A percentile compares a stretch with the other conserved stretches of the same genome.
Conservation (phyloP, 768 basidiomycete genomes). For the Daedalea quercina region DNA sequence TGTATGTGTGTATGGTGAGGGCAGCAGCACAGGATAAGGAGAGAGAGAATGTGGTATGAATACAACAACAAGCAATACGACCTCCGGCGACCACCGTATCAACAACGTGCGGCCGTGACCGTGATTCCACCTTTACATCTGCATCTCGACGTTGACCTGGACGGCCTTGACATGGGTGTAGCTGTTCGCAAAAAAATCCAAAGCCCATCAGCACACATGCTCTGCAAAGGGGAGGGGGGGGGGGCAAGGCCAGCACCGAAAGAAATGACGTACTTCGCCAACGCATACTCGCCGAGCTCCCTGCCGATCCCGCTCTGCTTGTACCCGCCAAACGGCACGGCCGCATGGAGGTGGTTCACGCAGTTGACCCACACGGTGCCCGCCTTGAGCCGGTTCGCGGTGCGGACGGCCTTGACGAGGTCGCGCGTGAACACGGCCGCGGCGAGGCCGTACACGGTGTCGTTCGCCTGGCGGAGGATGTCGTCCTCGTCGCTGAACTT, state of each 20-base stretch:
- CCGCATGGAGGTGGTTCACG: constrained; percentile 34
- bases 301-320: constrained; percentile 71
- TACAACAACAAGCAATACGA: neutral
- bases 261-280: constrained; percentile 20
- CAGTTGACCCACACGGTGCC: constrained; percentile 73
- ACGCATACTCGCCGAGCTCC: constrained; percentile 59
- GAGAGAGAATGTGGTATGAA: neutral
- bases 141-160: constrained; percentile 45
- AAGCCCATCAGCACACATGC: too few relatives aligned
- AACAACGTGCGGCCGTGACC: too few relatives aligned
- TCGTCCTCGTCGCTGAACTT: constrained; percentile 62
- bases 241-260: neutral
- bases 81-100: neutral
- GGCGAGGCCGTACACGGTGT: constrained; percentile 82
- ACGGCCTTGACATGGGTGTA: constrained; percentile 58
- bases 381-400: constrained; percentile 70
- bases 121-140: neutral
- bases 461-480: constrained; percentile 72
- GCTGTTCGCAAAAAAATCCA: too few relatives aligned
- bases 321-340: constrained; percentile 65
- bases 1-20: too few relatives aligned
- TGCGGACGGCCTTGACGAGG: constrained; percentile 64
- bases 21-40: too few relatives aligned
- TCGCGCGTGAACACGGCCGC: constrained; percentile 82
- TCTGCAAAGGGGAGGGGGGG: too few relatives aligned